Evolutionary conservation across 2,329 filamentous ascomycete genomes (phyloP).

Genomic region (Neofusicoccum sp.): DNA sequence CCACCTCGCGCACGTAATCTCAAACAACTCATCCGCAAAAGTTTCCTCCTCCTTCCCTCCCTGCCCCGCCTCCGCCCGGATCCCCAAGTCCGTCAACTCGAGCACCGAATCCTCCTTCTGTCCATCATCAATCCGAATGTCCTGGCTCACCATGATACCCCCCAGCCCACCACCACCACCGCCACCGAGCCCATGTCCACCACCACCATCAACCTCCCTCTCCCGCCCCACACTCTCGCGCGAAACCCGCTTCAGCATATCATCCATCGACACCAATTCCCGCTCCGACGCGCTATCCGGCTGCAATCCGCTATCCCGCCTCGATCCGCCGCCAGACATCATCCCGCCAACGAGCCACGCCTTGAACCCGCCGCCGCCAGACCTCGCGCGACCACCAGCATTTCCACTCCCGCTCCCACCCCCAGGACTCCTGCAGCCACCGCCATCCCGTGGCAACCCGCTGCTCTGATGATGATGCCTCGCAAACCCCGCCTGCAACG

Average conservation of each 20-base stretch:
- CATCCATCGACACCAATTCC: conserved; percentile 24
- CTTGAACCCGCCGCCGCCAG: conserved; percentile 17
- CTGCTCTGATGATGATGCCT: background rate
- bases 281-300: conserved; percentile 27
- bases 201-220: too few relatives aligned
- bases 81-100: conserved; percentile 37
- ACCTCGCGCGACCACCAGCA: background rate
- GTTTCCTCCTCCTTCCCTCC: conserved; percentile 45
- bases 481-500: background rate
- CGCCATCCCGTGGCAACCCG: background rate
- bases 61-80: conserved; percentile 35
- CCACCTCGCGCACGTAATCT: conserved; percentile 33
- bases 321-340: background rate
- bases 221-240: background rate
- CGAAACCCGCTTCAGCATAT: conserved; percentile 17
- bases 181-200: background rate
- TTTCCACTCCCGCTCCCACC: background rate
- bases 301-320: conserved; percentile 26
- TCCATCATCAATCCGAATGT: conserved; percentile 33
- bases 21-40: conserved; percentile 41
- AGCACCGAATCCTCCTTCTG: conserved; percentile 26
- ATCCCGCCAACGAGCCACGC: background rate
- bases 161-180: conserved; percentile 32
- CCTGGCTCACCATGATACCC: conserved; percentile 42
- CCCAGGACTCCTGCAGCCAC: background rate